Base-by-base conservation (phyloP, 1,284 basidiomycete genomes). In the Ustilago cynodontis region DNA sequence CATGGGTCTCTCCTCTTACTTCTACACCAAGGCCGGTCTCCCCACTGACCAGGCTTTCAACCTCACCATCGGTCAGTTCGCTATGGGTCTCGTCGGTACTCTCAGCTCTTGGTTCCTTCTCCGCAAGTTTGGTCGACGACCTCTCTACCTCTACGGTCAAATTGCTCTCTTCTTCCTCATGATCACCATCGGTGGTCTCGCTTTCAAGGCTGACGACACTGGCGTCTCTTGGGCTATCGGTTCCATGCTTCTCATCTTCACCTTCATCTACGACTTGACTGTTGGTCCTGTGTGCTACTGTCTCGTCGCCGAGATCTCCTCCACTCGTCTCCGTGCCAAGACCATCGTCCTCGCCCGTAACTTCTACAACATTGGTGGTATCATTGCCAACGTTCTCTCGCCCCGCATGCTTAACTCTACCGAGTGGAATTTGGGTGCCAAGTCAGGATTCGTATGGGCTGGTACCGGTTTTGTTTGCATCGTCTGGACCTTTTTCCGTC, bases 331-430 rank as follows among this genome's bases (percentile, higher is more conserved):
- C 6, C 84, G 87, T 20, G 87, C 88, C 76, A 90, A 90, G 85
- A 88, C 89, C 1, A 86, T 89, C 70, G 89, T 87, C 0, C 85
- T 90, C 26, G 87, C 88, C 33, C 87, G 89, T 54, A 86, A 86
- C 64, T 72, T 84, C 5, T 88, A 88, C 85, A 87, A 88, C 71
- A 41, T 79, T 26, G 74, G 68, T 16, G 67, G 78, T 26, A 65
- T 80, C 64, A 76, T 85, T 49, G 86, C 87, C 77, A 88, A 88
- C 74, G 85, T 87, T 66, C 81, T 88, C 62, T 85, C 85, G n/a
- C 88, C 88, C 2, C 80, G 87, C 51, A 87, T 88, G 87, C 81
- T 88, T 39, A 86, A 81, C 67, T 83, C 86, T 0, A 74, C 66
- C 0, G 85, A 82, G 7, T 88, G 88, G 87, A 86, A 87, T 64